phyloP scores from a whole-genome alignment of 2,329 filamentous ascomycete genomes.

The Juglanconis sp. region DNA sequence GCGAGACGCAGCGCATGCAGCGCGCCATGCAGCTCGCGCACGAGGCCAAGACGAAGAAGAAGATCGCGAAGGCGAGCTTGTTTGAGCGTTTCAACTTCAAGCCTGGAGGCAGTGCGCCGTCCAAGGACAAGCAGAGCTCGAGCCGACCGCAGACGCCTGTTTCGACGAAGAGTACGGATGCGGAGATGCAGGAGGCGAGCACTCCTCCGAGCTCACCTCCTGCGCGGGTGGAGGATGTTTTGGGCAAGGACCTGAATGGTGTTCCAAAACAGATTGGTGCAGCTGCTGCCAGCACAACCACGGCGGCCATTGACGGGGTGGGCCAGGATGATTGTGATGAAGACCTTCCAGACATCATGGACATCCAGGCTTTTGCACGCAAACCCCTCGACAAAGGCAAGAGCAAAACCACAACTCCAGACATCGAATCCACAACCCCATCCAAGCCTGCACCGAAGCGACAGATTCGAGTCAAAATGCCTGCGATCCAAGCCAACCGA shows the following conservation, averaged over 20 bases:
- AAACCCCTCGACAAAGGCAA: slow-evolving; percentile 54
- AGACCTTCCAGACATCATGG: slow-evolving; percentile 31
- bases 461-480: slow-evolving; percentile 50
- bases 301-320: slow-evolving; percentile 13
- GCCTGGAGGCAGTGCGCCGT: slow-evolving; percentile 33
- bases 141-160: slow-evolving; percentile 49
- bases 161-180: slow-evolving; percentile 45
- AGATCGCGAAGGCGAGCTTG: slow-evolving; percentile 77
- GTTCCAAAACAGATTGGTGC: slow-evolving; percentile 1
- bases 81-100: slow-evolving; percentile 81
- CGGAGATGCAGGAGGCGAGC: slow-evolving; percentile 48
- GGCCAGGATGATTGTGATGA: slow-evolving; percentile 25
- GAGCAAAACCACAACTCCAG: slow-evolving; percentile 45
- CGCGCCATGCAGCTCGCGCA: slow-evolving; percentile 89
- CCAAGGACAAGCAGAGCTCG: slow-evolving; percentile 46
- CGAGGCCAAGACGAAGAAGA: slow-evolving; percentile 87
- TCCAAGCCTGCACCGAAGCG: slow-evolving; percentile 32
- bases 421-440: slow-evolving; percentile 19
- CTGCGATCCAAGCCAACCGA: slow-evolving; percentile 36
- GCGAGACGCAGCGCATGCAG: slow-evolving; percentile 87
- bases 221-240: slow-evolving; percentile 28
- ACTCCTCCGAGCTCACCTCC: slow-evolving; percentile 74
- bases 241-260: slow-evolving; percentile 9
- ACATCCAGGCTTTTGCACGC: slow-evolving; percentile 17
- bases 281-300: slow-evolving; percentile 9